Percentiles rank a stretch among this genome's conserved stretches.
phyloP scores from a whole-genome alignment of 2,329 filamentous ascomycete species.

The Aspergillus sp. region DNA sequence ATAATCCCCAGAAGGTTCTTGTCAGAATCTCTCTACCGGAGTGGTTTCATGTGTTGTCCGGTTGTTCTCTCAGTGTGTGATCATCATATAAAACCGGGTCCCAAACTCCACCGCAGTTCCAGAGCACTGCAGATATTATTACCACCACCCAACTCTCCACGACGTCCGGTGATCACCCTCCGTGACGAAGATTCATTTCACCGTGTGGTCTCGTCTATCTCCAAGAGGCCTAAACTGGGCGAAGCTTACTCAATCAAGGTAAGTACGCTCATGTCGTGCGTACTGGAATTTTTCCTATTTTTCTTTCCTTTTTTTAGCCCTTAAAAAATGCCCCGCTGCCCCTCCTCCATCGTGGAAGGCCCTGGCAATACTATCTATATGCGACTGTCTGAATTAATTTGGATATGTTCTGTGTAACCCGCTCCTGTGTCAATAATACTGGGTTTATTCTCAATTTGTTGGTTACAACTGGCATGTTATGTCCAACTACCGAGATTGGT shows the following conservation, averaged over 20 bases:
- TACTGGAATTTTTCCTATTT: background rate
- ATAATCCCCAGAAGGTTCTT: background rate
- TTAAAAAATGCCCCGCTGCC: background rate
- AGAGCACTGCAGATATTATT: conserved; percentile 3
- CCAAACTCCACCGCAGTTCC: conserved; percentile 23
- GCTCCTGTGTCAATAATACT: too few species aligned
- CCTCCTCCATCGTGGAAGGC: background rate
- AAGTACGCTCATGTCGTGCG: conserved; percentile 16
- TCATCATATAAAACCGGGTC: conserved; percentile 24
- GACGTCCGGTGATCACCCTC: conserved; percentile 3
- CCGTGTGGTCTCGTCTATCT: conserved; percentile 27
- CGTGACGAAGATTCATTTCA: conserved; percentile 12
- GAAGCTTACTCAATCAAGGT: conserved; percentile 25
- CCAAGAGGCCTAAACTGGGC: conserved; percentile 26
- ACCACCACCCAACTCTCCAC: conserved; percentile 2
- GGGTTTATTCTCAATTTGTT: too few species aligned
- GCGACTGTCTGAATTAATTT: too few species aligned
- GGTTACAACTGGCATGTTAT: too few species aligned
- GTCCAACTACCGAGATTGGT: background rate
- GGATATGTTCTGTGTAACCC: too few species aligned
- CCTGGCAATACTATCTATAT: background rate
- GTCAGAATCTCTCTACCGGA: background rate
- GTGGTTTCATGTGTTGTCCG: background rate
- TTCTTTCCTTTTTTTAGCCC: background rate
- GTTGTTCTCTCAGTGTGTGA: background rate